phyloP scores from a whole-genome alignment of 768 basidiomycete genomes.

The Tulasnella calospora region DNA sequence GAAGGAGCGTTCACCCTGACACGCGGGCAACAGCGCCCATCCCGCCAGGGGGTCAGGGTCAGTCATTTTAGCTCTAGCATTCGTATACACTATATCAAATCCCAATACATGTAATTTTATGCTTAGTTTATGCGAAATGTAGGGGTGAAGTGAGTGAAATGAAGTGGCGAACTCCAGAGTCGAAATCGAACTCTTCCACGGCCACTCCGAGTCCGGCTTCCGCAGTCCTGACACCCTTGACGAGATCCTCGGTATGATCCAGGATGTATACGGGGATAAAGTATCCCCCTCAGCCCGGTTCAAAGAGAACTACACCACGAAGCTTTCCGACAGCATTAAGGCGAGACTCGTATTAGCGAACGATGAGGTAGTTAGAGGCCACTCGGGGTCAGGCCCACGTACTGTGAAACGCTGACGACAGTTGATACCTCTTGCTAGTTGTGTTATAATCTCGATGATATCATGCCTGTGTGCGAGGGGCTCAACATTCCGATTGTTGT shows the following conservation, averaged over 20 bases:
- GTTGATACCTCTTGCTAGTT: conserved; percentile 42
- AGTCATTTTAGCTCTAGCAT: no score
- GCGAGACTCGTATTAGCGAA: conserved; percentile 85
- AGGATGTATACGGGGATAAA: conserved; percentile 83
- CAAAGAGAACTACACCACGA: conserved; percentile 57
- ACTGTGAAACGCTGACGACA: background rate
- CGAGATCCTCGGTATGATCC: conserved; percentile 46
- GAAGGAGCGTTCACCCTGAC: no score
- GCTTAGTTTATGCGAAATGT: no score
- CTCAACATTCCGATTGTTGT: conserved; percentile 66
- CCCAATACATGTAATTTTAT: no score
- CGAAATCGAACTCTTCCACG: no score
- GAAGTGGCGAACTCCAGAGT: no score
- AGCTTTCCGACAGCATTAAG: conserved; percentile 59
- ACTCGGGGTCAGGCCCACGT: background rate
- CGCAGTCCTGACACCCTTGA: no score
- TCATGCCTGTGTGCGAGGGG: conserved; percentile 82
- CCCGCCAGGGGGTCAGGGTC: no score
- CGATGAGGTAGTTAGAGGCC: conserved; percentile 69
- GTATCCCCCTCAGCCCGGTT: conserved; percentile 61
- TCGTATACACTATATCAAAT: no score
- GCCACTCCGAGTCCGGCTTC: no score
- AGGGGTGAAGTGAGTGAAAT: no score
- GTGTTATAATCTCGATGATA: conserved; percentile 84
- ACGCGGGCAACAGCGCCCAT: no score